Conservation (phyloP, 495 filamentous ascomycete genomes). For the Penicillium angulare region DNA sequence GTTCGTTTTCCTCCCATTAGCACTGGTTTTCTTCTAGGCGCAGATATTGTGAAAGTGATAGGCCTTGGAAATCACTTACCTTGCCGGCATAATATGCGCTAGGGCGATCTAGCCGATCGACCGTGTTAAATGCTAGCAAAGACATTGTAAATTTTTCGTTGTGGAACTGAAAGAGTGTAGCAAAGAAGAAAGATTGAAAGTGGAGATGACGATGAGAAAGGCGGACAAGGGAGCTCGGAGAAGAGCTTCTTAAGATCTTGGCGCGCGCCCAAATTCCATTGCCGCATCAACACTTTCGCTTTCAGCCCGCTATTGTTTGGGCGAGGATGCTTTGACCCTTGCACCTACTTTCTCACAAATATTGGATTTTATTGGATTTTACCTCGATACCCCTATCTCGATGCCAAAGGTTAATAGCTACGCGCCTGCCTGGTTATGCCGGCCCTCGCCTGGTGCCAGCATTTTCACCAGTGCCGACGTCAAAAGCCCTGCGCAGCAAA, state of each 20-base stretch:
- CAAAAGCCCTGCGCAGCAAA: constrained; percentile 34
- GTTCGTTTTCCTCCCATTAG: neutral
- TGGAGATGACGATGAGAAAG: constrained; percentile 1
- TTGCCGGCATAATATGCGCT: constrained; percentile 83
- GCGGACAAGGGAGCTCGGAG: constrained; percentile 27
- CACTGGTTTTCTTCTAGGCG: constrained; percentile 5
- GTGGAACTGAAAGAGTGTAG: neutral
- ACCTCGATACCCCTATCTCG: neutral
- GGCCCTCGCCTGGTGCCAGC: constrained; percentile 68
- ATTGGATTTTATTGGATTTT: neutral
- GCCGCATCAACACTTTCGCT: constrained; percentile 21
- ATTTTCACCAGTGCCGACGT: constrained; percentile 56
- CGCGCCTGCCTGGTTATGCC: constrained; percentile 78
- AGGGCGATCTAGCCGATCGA: constrained; percentile 83
- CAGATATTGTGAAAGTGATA: neutral
- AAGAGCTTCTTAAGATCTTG: constrained; percentile 28
- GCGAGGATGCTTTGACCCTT: constrained; percentile 5
- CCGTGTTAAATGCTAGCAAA: constrained; percentile 51
- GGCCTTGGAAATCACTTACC: constrained; percentile 43
- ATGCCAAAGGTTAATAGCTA: constrained; percentile 84
- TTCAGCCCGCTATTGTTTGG: constrained; percentile 2
- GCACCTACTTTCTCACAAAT: neutral
- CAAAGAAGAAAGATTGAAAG: neutral
- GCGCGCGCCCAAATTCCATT: constrained; percentile 22
- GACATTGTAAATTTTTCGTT: constrained; percentile 17